Conservation (phyloP, 768 basidiomycete genomes). For the Russula lepida region DNA sequence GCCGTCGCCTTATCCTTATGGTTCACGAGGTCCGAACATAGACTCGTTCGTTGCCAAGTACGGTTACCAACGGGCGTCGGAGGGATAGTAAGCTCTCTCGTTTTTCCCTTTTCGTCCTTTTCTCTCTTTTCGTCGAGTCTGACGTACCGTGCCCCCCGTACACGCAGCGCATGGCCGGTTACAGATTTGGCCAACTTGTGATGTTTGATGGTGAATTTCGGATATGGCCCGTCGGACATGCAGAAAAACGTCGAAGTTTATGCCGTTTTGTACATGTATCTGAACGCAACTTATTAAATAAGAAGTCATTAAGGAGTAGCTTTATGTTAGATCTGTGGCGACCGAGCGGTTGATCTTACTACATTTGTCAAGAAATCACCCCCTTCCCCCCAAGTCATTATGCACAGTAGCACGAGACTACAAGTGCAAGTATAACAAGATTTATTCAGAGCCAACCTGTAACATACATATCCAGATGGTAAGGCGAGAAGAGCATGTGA, state of each 20-base stretch:
- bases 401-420: no score
- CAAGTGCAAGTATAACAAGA: no score
- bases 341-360: neutral
- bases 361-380: neutral
- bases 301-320: neutral
- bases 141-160: neutral
- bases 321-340: neutral
- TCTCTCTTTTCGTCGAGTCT: neutral
- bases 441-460: neutral
- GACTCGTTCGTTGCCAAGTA: constrained; percentile 66
- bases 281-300: neutral
- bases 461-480: neutral
- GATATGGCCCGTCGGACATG: constrained; percentile 7
- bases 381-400: no score
- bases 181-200: constrained; percentile 57
- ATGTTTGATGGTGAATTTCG: constrained; percentile 11
- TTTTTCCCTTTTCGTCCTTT: neutral
- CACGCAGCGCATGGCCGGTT: constrained; percentile 59
- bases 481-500: neutral
- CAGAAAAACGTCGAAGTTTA: constrained; percentile 1
- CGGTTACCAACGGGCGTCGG: constrained; percentile 62
- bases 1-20: constrained; percentile 80
- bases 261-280: constrained; percentile 7
- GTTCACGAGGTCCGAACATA: constrained; percentile 88
- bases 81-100: constrained; percentile 56